Evolutionary conservation across 2,329 filamentous ascomycete species (phyloP), one percentile per base, ranked within the genome.

Genomic region (Graphilbum ipis-grandicollis): DNA sequence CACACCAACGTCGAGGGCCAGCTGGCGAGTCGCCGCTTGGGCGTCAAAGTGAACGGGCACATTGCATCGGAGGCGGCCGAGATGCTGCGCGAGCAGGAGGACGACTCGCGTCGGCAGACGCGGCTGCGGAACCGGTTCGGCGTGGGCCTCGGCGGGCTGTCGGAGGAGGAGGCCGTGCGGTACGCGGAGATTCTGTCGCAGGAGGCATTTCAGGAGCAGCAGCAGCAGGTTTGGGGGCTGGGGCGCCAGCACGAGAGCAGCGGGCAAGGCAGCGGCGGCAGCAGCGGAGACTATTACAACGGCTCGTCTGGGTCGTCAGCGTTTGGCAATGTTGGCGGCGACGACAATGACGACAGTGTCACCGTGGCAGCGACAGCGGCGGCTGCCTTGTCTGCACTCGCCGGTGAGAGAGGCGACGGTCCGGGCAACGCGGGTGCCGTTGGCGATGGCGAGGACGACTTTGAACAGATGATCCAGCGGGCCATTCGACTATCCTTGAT

Each of bases 61-160:
- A 96, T 96, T 43, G 76, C 76, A 30, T 79, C 81, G n/a, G 88
- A 96, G 54, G 71, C 79, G 45, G 67, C 75, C 31, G 85, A 93
- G 52, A 66, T 94, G 38, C 76, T 79, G 38, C 68, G 68, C 9
- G 83, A 93, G 49, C 74, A 77, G 46, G 61, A 75, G 23, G 67
- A 72, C 31, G 69, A 72, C 29, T 65, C 66, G 19, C 76, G 75
- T 39, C 78, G 92, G 49, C 65, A 73, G 38, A 68, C 74, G 14
- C 74, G 75, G 19, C 63, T 96, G 19, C 78, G 73, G 26, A 75
- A 72, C 22, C 74, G 88, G 26, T 98, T 93, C 49, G 90, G 90
- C 6, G 73, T 90, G 3, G 83, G 85, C 25, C 57, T 94, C 2
- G 69, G 63, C 3, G 72, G 74, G 21, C 52, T 79, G 42, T 77